Percentiles rank a stretch among this genome's conserved stretches.
phyloP scores from a whole-genome alignment of 106 monocot species.

The Amphibolis antarctica region DNA sequence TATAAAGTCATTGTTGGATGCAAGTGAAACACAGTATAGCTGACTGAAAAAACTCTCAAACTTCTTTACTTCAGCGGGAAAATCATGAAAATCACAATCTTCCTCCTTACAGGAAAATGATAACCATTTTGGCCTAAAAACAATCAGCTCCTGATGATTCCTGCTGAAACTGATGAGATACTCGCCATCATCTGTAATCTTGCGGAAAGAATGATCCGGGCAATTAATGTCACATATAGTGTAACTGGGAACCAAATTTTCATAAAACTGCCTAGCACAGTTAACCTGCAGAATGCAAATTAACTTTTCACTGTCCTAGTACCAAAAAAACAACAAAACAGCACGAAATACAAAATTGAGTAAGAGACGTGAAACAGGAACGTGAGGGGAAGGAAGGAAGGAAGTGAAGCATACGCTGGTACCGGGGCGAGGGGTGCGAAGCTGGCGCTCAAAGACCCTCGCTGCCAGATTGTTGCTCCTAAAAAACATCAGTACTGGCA shows the following conservation, averaged over 20 bases:
- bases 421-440: constrained; percentile 72
- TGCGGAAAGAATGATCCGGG: constrained; percentile 79
- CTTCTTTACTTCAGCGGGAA: constrained; percentile 51
- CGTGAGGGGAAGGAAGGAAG: background rate
- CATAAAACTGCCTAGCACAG: constrained; percentile 72
- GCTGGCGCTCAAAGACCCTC: constrained; percentile 96
- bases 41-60: constrained; percentile 88
- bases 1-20: constrained; percentile 63
- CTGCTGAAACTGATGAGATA: constrained; percentile 87
- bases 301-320: background rate
- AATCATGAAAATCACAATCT: constrained; percentile 41
- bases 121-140: constrained; percentile 81
- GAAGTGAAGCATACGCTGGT: constrained; percentile 38
- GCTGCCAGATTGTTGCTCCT: constrained; percentile 75
- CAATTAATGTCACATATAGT: constrained; percentile 87
- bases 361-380: background rate
- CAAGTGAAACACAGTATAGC: constrained; percentile 67
- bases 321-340: background rate
- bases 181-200: constrained; percentile 92
- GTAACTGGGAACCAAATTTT: constrained; percentile 79
- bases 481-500: constrained; percentile 22
- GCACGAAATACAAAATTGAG: background rate
- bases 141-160: constrained; percentile 77
- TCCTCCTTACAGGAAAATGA: constrained; percentile 71
- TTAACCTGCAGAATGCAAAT: constrained; percentile 47